Base-by-base conservation (phyloP, 2,329 filamentous ascomycete species). In the Paraconiothyrium sp. region DNA sequence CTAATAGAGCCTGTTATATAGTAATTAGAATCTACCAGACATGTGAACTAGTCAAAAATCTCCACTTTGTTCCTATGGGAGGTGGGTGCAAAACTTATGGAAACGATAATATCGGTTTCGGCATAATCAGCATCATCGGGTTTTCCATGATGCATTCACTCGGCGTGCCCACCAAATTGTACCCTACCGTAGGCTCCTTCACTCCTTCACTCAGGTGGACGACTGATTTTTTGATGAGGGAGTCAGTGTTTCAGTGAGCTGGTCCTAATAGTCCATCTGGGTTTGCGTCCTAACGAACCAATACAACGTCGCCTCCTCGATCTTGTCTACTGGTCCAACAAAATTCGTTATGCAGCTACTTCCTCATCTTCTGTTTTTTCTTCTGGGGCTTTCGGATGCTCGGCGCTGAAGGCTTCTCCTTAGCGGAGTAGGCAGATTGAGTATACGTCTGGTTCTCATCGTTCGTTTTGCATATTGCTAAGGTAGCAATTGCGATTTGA, bases 91-190 rank as follows among this genome's bases (percentile, higher is more conserved):
- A 20, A 20, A 1, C 20, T 20, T 20, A 20, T 20, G 20, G 20
- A 20, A 20, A 20, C 20, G 20, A 20, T 20, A 20, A 20, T 20
- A 20, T 20, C 71, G 90, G 90, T 1, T 94, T 93, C 66, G 86
- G 84, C 10, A 80, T 92, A 32, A 90, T 92, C 66, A 90, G 89
- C 11, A 84, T 92, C 64, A 86, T 93, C 61, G 91, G 89, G 13
- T 84, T 92, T 63, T 86, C 92, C 62, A 90, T 59, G 11, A 59
- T 58, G 58, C 90, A 92, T 81, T 90, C 87, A 4, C 80, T 93
- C 7, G 91, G 91, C 22, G 91, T 93, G 74, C 81, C 93, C 69
- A 91, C 90, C 3, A 92, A 90, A 7, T 78, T 93, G 69, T 88
- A 88, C n/a, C 87, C 86, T 10, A 84, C 92, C 39, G 88, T 88